A percentile compares a stretch with the other conserved stretches of the same genome.
Evolutionary conservation across 192 early-diverging fungal species (phyloP).

Genomic region (Podila minutissima): DNA sequence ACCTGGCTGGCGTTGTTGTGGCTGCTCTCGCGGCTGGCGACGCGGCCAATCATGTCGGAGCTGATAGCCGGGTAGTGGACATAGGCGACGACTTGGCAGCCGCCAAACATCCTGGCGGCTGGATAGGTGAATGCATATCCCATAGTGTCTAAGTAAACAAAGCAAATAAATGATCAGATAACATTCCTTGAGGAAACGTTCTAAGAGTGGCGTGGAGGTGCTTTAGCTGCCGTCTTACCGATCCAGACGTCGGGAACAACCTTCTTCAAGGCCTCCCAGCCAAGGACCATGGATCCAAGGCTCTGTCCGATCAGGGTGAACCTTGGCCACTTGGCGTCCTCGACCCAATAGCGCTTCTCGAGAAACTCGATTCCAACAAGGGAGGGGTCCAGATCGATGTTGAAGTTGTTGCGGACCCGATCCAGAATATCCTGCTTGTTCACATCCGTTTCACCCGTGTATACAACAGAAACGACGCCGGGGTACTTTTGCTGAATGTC

Average conservation of each 20-base stretch:
- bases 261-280: constrained; percentile 74
- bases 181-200: no score
- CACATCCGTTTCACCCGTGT: constrained; percentile 75
- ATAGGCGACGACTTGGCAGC: constrained; percentile 79
- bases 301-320: constrained; percentile 91
- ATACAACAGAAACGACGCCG: constrained; percentile 77
- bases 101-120: constrained; percentile 67
- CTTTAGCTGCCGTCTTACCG: constrained; percentile 50
- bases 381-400: constrained; percentile 66
- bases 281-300: constrained; percentile 81
- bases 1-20: constrained; percentile 73
- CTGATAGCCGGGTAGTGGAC: constrained; percentile 97
- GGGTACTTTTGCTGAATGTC: constrained; percentile 80
- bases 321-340: constrained; percentile 72
- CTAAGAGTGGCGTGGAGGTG: not conserved
- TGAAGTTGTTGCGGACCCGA: constrained; percentile 75
- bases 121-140: constrained; percentile 97
- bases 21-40: constrained; percentile 33
- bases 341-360: constrained; percentile 70
- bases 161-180: no score
- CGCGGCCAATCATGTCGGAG: constrained; percentile 56
- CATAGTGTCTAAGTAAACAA: constrained; percentile 77
- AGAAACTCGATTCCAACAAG: constrained; percentile 75
- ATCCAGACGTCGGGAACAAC: constrained; percentile 86
- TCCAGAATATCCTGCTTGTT: constrained; percentile 65